Percentiles rank a stretch among this genome's conserved stretches.
Conservation (phyloP, 2,329 filamentous ascomycete species). For the Ophiobolus disseminans region DNA sequence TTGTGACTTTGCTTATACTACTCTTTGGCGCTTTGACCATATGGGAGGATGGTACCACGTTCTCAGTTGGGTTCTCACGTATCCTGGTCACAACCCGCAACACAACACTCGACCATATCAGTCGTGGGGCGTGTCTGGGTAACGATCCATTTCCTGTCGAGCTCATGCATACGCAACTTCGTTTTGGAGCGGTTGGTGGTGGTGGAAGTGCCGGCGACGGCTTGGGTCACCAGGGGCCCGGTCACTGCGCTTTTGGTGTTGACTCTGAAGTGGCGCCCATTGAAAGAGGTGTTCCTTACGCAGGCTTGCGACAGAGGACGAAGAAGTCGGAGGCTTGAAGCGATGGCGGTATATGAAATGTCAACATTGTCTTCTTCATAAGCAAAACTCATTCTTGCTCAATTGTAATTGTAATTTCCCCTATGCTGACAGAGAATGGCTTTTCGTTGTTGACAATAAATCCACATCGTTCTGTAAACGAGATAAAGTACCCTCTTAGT, state of each 20-base stretch:
- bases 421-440: neutral
- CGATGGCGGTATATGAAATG: neutral
- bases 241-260: constrained; percentile 44
- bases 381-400: neutral
- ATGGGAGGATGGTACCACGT: constrained; percentile 44
- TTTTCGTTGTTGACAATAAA: neutral
- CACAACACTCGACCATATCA: constrained; percentile 44
- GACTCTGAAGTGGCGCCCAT: constrained; percentile 33
- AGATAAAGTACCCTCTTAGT: constrained; percentile 53
- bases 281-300: constrained; percentile 27
- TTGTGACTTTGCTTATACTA: constrained; percentile 34
- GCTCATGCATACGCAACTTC: constrained; percentile 43
- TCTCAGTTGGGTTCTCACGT: constrained; percentile 41
- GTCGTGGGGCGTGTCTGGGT: constrained; percentile 49
- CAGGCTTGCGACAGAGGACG: constrained; percentile 15
- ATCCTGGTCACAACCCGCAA: constrained; percentile 47
- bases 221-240: constrained; percentile 20
- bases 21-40: constrained; percentile 39
- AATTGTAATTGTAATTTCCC: neutral
- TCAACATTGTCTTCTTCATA: neutral
- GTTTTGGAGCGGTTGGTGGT: constrained; percentile 47
- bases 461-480: neutral
- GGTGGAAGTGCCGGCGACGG: constrained; percentile 21
- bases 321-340: neutral
- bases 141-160: constrained; percentile 50